Base-by-base conservation (phyloP, 225 moss, liverwort and hornwort species). In the Physcomitrium patens region DNA sequence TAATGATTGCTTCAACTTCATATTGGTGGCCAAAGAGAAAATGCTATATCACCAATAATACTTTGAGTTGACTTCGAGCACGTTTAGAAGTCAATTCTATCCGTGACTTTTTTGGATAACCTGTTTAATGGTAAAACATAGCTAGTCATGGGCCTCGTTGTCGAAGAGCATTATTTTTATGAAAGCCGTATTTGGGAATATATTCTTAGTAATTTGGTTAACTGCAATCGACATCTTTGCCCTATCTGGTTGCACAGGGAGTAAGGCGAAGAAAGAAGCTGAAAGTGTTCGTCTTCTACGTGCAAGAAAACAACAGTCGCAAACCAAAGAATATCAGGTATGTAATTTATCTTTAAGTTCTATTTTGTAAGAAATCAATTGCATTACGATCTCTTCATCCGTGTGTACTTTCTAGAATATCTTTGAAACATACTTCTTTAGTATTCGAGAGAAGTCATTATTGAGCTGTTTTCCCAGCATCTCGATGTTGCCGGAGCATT, bases 241-340 rank as follows among this genome's bases (percentile, higher is more conserved):
- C 56, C 49, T 63, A 61, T 75, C 72, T 71, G 71, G 49, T 67
- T 83, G 65, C 78, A 80, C 50, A 84, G 94, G 80, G 74, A 78
- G 62, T 63, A 78, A 73, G 68, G 72, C 78, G 4, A 91, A 81
- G 60, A 94, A 85, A 77, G 78, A 84, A 9, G 79, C 86, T 66
- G 96, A 94, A 7, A 92, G 94, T 69, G 77, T 71, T 67, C 84
- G 85, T 50, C 89, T 96, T 5, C 79, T 83, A 75, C 85, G 82
- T 76, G 85, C 73, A 65, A 88, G 85, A 69, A 78, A 83, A 56
- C 83, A 85, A 12, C 93, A 90, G 81, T 48, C 74, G 72, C 76
- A 50, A 60, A 85, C 75, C 12, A 76, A 75, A 41, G 78, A 81
- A 68, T 96, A 92, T 73, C 91, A 91, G 90, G 93, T 90, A 16